These are phyloP conservation scores for Delonix regia DNA, from an alignment of 306 rosid species.

Conservation along the genomic window DNA sequence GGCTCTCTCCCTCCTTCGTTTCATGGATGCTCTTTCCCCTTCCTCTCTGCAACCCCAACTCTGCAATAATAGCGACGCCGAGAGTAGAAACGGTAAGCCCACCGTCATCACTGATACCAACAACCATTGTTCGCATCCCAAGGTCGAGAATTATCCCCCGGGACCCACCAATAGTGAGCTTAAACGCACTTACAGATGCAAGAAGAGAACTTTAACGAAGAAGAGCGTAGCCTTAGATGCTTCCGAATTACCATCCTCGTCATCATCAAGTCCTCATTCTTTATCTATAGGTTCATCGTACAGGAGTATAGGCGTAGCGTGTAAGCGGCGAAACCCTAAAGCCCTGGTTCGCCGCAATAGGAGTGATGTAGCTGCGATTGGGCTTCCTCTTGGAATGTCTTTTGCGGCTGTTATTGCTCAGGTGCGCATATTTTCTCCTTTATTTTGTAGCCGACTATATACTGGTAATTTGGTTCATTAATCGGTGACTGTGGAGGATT, in stretches of 20 bases:
- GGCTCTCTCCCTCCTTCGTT: background rate
- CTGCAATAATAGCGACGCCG: conserved; percentile 11
- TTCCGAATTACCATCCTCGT: conserved; percentile 44
- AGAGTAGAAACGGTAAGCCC: conserved; percentile 4
- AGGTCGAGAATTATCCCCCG: conserved; percentile 29
- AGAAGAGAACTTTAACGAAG: conserved; percentile 19
- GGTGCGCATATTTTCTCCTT: conserved; percentile 42
- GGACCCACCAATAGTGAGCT: background rate
- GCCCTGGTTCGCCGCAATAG: conserved; percentile 46
- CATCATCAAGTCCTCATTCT: background rate
- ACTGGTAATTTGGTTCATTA: background rate
- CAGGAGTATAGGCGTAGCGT: conserved; percentile 36
- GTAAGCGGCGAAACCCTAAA: conserved; percentile 67
- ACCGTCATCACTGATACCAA: background rate
- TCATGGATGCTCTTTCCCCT: background rate
- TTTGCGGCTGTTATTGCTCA: conserved; percentile 80
- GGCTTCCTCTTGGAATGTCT: conserved; percentile 84
- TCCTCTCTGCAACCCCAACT: background rate
- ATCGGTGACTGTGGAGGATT: background rate
- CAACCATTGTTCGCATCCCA: conserved; percentile 17
- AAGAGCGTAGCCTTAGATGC: conserved; percentile 32
- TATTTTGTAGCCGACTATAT: background rate
- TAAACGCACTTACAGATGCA: background rate
- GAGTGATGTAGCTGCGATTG: conserved; percentile 53
- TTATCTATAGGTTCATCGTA: conserved; percentile 35